phyloP scores from a whole-genome alignment of 179 eudicot genomes.

The Nepenthes alata region DNA sequence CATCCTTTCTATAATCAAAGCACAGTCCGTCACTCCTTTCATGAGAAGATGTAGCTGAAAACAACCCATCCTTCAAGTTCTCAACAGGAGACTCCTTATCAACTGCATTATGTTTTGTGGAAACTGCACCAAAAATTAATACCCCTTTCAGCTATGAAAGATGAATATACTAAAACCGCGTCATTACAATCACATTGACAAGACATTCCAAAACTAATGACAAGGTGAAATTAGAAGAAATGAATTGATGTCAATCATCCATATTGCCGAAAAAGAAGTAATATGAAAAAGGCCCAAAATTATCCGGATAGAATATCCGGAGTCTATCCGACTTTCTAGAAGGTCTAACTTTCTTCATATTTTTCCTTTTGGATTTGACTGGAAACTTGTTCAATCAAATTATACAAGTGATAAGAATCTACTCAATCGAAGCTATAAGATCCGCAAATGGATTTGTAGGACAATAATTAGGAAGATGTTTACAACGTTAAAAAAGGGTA shows the following conservation, averaged over 20 bases:
- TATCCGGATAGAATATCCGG: too few relatives aligned
- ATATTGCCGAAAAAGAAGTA: neutral
- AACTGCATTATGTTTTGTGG: slow-evolving; percentile 23
- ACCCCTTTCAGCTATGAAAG: neutral
- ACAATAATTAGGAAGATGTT: too few relatives aligned
- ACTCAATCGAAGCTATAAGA: too few relatives aligned
- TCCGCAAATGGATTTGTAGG: too few relatives aligned
- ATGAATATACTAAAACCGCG: neutral
- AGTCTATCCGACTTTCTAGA: too few relatives aligned
- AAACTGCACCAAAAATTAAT: slow-evolving; percentile 32
- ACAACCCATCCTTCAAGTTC: slow-evolving; percentile 37
- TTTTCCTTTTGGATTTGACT: too few relatives aligned
- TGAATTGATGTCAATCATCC: neutral
- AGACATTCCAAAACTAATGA: neutral
- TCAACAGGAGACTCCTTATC: slow-evolving; percentile 24
- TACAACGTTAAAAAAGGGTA: too few relatives aligned
- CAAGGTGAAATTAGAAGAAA: too few relatives aligned
- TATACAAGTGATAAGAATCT: too few relatives aligned
- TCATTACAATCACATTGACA: neutral
- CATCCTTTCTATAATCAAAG: slow-evolving; percentile 31
- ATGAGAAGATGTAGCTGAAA: slow-evolving; percentile 23
- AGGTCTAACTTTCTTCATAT: too few relatives aligned
- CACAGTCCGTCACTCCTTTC: slow-evolving; percentile 23
- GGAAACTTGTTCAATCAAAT: too few relatives aligned
- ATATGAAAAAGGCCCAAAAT: neutral